These are phyloP conservation scores for Colletotrichum eremochloae DNA, from an alignment of 2,329 filamentous ascomycete genomes.

Conservation along the genomic window DNA sequence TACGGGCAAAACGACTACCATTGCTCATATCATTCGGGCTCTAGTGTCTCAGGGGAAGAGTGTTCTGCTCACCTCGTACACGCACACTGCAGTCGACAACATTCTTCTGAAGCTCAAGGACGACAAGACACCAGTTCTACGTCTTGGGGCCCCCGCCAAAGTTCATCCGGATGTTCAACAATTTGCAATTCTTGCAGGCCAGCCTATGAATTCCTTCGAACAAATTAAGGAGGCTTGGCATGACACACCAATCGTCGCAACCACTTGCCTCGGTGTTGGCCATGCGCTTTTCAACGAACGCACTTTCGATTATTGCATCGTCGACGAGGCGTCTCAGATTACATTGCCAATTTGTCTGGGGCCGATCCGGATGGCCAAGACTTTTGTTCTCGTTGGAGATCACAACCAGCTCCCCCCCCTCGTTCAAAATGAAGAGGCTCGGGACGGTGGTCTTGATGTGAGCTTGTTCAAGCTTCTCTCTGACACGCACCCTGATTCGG, in stretches of 20 bases:
- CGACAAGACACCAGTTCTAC: conserved; percentile 82
- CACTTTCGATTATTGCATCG: conserved; percentile 97
- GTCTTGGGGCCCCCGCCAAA: conserved; percentile 88
- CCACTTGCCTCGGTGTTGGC: conserved; percentile 92
- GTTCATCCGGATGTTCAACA: conserved; percentile 89
- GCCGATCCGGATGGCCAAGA: conserved; percentile 91
- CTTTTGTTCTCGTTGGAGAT: conserved; percentile 95
- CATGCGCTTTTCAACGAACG: conserved; percentile 90
- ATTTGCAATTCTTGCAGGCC: conserved; percentile 84
- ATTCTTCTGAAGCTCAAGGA: conserved; percentile 92
- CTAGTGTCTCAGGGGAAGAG: conserved; percentile 91
- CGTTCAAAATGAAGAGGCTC: conserved; percentile 91
- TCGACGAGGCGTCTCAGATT: conserved; percentile 98
- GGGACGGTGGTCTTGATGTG: conserved; percentile 87
- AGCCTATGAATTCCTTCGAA: conserved; percentile 81
- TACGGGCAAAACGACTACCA: conserved; percentile 98
- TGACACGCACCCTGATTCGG: conserved; percentile 86
- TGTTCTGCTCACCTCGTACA: conserved; percentile 94
- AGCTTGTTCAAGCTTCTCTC: conserved; percentile 95
- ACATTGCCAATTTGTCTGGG: conserved; percentile 95
- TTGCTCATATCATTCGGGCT: conserved; percentile 95
- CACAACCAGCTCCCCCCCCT: conserved; percentile 96
- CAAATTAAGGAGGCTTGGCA: conserved; percentile 89
- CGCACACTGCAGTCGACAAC: conserved; percentile 97
- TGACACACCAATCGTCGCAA: conserved; percentile 89